Evolutionary conservation across 2,329 filamentous ascomycete species (phyloP).

Genomic region (Apiospora arundinis): DNA sequence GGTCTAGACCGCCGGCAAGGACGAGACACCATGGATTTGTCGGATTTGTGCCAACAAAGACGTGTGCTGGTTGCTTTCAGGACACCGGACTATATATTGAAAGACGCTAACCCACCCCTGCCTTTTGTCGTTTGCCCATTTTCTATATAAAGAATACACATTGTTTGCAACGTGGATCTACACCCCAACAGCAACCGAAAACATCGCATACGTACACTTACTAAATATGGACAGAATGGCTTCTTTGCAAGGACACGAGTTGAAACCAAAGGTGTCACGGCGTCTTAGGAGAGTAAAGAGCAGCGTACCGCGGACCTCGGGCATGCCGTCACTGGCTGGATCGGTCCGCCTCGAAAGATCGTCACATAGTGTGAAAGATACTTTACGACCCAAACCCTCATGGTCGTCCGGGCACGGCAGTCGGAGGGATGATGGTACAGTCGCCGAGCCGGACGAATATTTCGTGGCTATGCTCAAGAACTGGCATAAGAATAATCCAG

Average conservation of each 20-base stretch:
- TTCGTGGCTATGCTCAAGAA: background rate
- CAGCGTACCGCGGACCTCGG: background rate
- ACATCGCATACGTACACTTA: background rate
- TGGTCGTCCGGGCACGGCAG: background rate
- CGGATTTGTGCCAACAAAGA: background rate
- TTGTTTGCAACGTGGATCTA: background rate
- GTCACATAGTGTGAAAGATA: background rate
- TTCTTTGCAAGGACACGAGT: background rate
- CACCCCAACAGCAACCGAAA: background rate
- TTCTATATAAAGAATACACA: conserved; percentile 9
- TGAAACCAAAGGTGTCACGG: background rate
- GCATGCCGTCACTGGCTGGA: background rate
- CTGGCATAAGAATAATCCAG: background rate
- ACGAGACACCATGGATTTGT: background rate
- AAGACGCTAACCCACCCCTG: background rate
- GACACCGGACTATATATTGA: background rate
- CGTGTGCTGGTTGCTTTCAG: background rate
- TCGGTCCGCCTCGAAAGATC: background rate
- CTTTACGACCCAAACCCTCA: background rate
- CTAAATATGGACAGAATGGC: background rate
- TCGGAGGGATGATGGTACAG: background rate
- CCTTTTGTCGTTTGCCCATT: background rate
- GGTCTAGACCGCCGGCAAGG: background rate
- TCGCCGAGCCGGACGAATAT: background rate
- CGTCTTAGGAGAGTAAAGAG: background rate